Base-by-base conservation (phyloP, 2,329 filamentous ascomycete species). In the Talaromyces piceae region DNA sequence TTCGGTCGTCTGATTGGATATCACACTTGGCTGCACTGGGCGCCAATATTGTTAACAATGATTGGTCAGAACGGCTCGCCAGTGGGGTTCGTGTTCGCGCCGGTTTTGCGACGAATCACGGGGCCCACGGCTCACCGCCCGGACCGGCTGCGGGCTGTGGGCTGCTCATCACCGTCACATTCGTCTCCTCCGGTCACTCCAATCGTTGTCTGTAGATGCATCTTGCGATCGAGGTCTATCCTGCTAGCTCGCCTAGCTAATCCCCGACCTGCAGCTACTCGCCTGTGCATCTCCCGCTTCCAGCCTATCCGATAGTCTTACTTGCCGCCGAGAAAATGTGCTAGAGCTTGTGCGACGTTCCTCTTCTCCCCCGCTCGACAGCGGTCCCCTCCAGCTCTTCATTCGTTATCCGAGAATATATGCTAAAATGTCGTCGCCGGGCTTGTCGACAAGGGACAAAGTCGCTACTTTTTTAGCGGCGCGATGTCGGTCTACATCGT, bases 151-250 rank as follows among this genome's bases (percentile, higher is more conserved):
- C 33, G 33, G 2, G 31, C 41, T 53, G 51, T 47, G 49, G 2
- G 26, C n/a, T 26, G n/a, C 22, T 27, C 51, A 47, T 49, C 46
- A 53, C 51, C n/a, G 31, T 49, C 51, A 53, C 51, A 53, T n/a
- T 37, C 41, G 12, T 26, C 25, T 5, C 18, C 45, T 45, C 33
- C 46, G 47, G 47, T n/a, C 18, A 22, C 6, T 25, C 30, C 22
- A 41, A 22, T 20, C 31, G 39, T 43, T 22, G 39, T 11, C 22
- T 11, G 11, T 3, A 25, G 23, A 12, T 43, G 11, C 20, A 22
- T 43, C 39, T 25, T 18, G 20, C 39, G 22, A 16, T 25, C 22
- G 39, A 43, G 39, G 22, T 12, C 39, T 12, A 25, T 43, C 39
- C 39, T n/a, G 11, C 39, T 43, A 25, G 39, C 11, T 43, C 23